Evolutionary conservation across 768 basidiomycete species (phyloP), one percentile per base, ranked within the genome.

Genomic region (Ramaria sp.): DNA sequence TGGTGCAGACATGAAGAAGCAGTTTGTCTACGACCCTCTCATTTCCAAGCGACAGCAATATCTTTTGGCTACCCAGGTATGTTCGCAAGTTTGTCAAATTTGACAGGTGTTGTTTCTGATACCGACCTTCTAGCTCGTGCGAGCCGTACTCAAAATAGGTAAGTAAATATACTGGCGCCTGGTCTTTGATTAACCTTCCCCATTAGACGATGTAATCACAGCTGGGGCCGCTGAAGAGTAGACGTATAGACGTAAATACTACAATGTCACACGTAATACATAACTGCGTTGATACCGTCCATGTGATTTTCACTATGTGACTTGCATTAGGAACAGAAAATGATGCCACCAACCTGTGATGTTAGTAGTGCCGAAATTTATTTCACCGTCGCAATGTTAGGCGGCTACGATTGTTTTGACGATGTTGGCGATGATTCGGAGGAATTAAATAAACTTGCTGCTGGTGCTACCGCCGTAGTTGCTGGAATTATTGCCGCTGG

Each of bases 21-120:
- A 97, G 66, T 90, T 92, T 62, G 94, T 98, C 41, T 93, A 94
- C 61, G 96, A 99, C 64, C 95, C 96, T 27, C 71, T 97, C 59
- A 96, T 98, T 68, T 93, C 93, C 39, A 99, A 98, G 72, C 74
- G 95, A 64, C 94, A 97, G 65, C 95, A 98, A 65, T 96, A 92
- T 70, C 72, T 99, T 56, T 74, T 99, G 39, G 96, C 96, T n/a
- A 97, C 94, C 20, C 93, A 94, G 78, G 83, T 88, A 57, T 47
- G 77, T 55, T 45, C 12, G 13, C 18, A 5, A 30, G n/a, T 5
- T 8, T 44, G 7, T 20, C 37, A 52, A 60, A n/a, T 16, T 28
- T 20, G 36, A n/a, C 24, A 41, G n/a, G 30, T n/a, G 25, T n/a
- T 38, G 36, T 55, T 18, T 36, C 22, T 36, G 36, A 52, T 57